phyloP scores from a whole-genome alignment of 208 protist genomes.

The Zelonia costaricensis region DNA sequence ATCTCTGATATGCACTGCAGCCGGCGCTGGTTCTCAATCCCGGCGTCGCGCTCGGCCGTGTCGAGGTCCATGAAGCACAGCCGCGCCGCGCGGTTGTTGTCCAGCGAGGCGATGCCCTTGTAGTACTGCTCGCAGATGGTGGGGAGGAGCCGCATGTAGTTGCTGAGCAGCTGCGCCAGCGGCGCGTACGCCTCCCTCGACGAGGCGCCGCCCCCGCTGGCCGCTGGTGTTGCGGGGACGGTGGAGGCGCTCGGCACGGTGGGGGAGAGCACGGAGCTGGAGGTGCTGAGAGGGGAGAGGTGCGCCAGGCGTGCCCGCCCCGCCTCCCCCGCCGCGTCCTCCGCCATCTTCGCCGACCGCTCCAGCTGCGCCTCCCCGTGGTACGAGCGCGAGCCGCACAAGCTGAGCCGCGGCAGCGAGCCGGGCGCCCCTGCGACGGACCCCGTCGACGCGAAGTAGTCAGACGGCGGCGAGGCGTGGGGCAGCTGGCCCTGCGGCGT shows the following conservation, averaged over 20 bases:
- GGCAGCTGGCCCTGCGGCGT: not conserved
- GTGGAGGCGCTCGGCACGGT: not conserved
- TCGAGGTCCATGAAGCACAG: conserved; percentile 79
- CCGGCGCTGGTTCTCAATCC: conserved; percentile 61
- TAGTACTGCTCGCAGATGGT: conserved; percentile 72
- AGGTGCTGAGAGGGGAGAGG: not conserved
- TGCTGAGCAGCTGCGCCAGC: conserved; percentile 32
- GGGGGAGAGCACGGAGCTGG: not conserved
- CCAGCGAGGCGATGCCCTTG: conserved; percentile 34
- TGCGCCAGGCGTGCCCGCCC: not conserved
- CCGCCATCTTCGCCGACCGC: not conserved
- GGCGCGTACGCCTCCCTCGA: conserved; percentile 19
- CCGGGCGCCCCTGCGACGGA: not conserved
- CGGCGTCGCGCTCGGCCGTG: conserved; percentile 35
- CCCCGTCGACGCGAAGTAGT: not conserved
- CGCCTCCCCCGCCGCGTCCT: not conserved
- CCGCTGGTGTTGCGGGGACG: not conserved
- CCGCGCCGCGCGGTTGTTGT: conserved; percentile 17
- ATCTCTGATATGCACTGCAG: conserved; percentile 44
- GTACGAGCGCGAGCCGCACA: not conserved
- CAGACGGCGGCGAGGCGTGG: not conserved
- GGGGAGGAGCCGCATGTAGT: conserved; percentile 60
- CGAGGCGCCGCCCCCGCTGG: not conserved
- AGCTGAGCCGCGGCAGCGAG: conserved; percentile 1
- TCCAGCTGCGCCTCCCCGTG: not conserved